A percentile compares a stretch with the other conserved stretches of the same genome.
Conservation (phyloP, 805 yeast genomes). For the Wickerhamomyces bovis region DNA sequence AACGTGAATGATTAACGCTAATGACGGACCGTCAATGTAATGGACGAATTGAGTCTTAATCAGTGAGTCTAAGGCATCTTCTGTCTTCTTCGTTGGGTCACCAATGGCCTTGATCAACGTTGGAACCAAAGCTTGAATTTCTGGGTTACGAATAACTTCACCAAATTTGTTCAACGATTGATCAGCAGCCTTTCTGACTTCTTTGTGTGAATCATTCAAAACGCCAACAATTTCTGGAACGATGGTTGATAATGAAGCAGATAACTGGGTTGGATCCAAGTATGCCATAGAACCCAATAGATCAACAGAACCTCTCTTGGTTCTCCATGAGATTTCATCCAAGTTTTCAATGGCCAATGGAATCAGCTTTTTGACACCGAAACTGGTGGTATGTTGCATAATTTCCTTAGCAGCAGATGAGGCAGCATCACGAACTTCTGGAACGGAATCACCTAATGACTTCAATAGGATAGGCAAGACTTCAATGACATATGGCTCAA, state of each 20-base stretch:
- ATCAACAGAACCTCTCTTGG: slow-evolving; percentile 95
- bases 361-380: slow-evolving; percentile 83
- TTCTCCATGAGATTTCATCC: slow-evolving; percentile 91
- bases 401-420: slow-evolving; percentile 79
- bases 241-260: slow-evolving; percentile 81
- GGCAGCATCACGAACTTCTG: slow-evolving; percentile 88
- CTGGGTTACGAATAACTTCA: slow-evolving; percentile 96
- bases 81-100: slow-evolving; percentile 89
- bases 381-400: slow-evolving; percentile 88
- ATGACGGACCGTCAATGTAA: slow-evolving; percentile 95
- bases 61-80: slow-evolving; percentile 76
- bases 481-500: slow-evolving; percentile 94
- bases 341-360: slow-evolving; percentile 84
- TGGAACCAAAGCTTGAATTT: slow-evolving; percentile 89
- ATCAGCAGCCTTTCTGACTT: slow-evolving; percentile 93
- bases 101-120: slow-evolving; percentile 86
- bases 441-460: slow-evolving; percentile 76
- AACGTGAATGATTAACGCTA: slow-evolving; percentile 91
- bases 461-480: slow-evolving; percentile 75
- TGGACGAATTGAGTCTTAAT: slow-evolving; percentile 92
- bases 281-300: slow-evolving; percentile 97
- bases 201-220: slow-evolving; percentile 91
- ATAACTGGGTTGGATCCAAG: slow-evolving; percentile 88
- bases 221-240: slow-evolving; percentile 97
- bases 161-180: slow-evolving; percentile 85